These are phyloP conservation scores for Termitomyces sp. DNA, from an alignment of 768 basidiomycete genomes.

Conservation along the genomic window DNA sequence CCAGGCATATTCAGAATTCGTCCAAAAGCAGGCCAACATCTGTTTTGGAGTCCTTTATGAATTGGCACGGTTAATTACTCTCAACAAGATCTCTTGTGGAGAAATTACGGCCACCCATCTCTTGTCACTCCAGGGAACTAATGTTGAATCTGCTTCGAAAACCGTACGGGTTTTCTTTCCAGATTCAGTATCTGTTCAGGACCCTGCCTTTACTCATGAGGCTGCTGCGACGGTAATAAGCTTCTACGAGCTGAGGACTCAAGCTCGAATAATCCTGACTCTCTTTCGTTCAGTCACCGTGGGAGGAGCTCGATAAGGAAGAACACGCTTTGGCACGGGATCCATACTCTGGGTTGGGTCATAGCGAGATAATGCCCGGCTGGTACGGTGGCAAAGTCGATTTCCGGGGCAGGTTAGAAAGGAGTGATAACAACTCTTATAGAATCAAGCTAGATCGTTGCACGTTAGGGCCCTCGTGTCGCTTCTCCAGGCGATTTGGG, in stretches of 20 bases:
- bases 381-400: constrained; percentile 64
- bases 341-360: constrained; percentile 36
- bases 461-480: constrained; percentile 48
- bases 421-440: constrained; percentile 18
- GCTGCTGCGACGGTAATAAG: constrained; percentile 25
- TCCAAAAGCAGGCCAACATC: constrained; percentile 16
- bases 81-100: constrained; percentile 19
- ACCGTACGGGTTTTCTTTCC: constrained; percentile 13
- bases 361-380: constrained; percentile 26
- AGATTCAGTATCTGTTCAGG: background rate
- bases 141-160: constrained; percentile 25
- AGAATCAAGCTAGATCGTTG: constrained; percentile 43
- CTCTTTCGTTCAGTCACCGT: constrained; percentile 43
- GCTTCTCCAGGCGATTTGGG: constrained; percentile 57
- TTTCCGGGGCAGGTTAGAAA: constrained; percentile 39
- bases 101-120: constrained; percentile 24
- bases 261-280: background rate
- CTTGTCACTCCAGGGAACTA: constrained; percentile 23
- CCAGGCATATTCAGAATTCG: constrained; percentile 12
- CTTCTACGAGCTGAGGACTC: background rate
- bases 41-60: constrained; percentile 46
- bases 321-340: constrained; percentile 30
- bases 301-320: constrained; percentile 59
- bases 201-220: constrained; percentile 33
- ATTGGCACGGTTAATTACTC: constrained; percentile 37